Base-by-base conservation (phyloP, 2,329 filamentous ascomycete genomes). In the Stachybotrys echinatus region DNA sequence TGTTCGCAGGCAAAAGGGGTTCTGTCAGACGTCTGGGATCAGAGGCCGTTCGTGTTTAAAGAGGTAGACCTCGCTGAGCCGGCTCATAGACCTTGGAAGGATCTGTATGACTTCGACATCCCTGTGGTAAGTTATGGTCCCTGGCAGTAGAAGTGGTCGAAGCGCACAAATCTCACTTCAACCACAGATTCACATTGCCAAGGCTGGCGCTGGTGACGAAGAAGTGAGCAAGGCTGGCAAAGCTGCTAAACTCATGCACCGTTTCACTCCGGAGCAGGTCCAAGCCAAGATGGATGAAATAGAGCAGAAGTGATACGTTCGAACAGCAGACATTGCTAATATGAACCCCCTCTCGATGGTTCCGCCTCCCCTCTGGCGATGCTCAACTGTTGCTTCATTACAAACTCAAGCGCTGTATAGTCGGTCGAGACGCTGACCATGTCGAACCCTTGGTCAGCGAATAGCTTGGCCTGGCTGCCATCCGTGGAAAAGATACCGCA, bases 21-120 rank as follows among this genome's bases (percentile, higher is more conserved):
- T 2, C 73, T 92, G 21, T 84, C 83, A 3, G 73, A 81, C 10
- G 85, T 91, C 8, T 86, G 81, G 79, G 80, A 87, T 50, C 64
- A 62, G 53, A 73, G 84, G 22, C 84, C 84, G 0, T 89, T 92
- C 65, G 76, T 76, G 18, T 90, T 83, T 65, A 73, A 74, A 7
- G 86, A 91, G 65, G 74, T 92, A 45, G 83, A 91, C 62, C 81
- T 91, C 38, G 81, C 88, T 69, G 76, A 79, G 45, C 74, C 79
- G 0, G 79, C 82, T 22, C 76, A 77, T 17, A 78, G 81, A 54
- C 70, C 73, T 21, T 92, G 88, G 88, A 83, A 80, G 60, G 76
- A 84, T 45, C 61, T 90, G 1, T 92, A 92, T 63, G 88, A 91
- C 51, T 89, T 91, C 64, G 88, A 92, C 58, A 88, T 89, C 7